Evolutionary conservation across 1,139 yeast genomes (phyloP), one percentile per base, ranked within the genome.

Genomic region (Debaryomyces nepalensis): DNA sequence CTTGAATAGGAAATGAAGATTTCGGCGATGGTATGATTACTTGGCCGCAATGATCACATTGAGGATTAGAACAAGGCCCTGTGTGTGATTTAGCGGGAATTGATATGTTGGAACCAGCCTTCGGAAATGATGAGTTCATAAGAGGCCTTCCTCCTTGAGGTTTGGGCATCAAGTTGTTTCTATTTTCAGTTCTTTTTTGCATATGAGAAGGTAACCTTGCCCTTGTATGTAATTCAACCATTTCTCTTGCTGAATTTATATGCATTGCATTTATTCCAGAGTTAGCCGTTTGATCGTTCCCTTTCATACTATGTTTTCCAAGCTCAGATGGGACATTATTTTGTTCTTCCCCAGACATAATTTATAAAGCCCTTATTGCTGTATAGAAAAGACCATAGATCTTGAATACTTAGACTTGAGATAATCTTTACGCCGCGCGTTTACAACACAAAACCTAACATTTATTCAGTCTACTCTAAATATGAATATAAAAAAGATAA

Each of bases 21-120:
- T 72, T 73, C 1, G 93, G 95, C 0, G 88, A 73, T 0, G 95
- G 93, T 14, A 84, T 84, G 3, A 85, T 83, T 26, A 84, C 87
- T 6, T 74, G 65, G 0, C 91, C 90, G 62, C 93, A 85, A 46
- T 79, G 79, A 1, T 55, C 64, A 56, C 91, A 85, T 51, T 73
- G 79, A 0, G 83, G 82, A 49, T 78, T 77, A 12, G 55, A 58
- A 48, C 81, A 74, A 12, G 60, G 49, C 19, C 69, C 67, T 20
- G 57, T 52, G 54, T 58, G 70, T 19, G 58, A 47, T 27, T 58
- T 59, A 2, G 73, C 73, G 1, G 75, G 74, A 7, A 68, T 62
- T 2, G 63, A 49, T 4, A 66, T 55, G 4, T 45, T 39, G 14
- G 42, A 37, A 6, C 39, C 30, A 4, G 42, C 20, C 16, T 41